Evolutionary conservation across 129 eudicot genomes (phyloP).

Genomic region (Chrysanthemum seticuspe): DNA sequence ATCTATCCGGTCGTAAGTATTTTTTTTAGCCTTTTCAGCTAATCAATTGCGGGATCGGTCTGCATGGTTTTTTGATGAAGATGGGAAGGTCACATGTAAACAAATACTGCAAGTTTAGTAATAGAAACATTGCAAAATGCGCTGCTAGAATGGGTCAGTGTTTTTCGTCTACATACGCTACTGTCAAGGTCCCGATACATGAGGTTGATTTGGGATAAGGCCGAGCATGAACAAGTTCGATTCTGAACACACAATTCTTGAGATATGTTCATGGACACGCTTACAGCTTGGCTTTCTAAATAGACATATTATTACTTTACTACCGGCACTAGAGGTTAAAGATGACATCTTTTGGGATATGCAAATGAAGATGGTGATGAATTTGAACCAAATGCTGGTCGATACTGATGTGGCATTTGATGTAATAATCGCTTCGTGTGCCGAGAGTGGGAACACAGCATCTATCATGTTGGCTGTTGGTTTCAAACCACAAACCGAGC

Average conservation of each 20-base stretch:
- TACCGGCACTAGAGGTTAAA: conserved; percentile 47
- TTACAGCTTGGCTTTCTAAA: conserved; percentile 65
- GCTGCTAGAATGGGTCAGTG: conserved; percentile 83
- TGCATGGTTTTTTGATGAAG: conserved; percentile 81
- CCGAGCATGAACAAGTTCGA: conserved; percentile 67
- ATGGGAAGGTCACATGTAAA: conserved; percentile 19
- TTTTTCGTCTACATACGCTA: conserved; percentile 77
- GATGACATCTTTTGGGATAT: conserved; percentile 59
- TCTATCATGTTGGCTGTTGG: conserved; percentile 76
- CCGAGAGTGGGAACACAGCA: conserved; percentile 59
- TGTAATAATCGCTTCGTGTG: conserved; percentile 53
- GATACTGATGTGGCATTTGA: conserved; percentile 56
- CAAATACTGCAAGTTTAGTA: conserved; percentile 38
- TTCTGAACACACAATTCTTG: conserved; percentile 51
- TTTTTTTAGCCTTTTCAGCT: conserved; percentile 67
- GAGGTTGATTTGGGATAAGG: conserved; percentile 39
- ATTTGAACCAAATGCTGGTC: conserved; percentile 43
- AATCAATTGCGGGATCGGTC: conserved; percentile 72
- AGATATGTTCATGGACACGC: conserved; percentile 71
- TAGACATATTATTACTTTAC: conserved; percentile 57
- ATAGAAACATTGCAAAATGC: conserved; percentile 57
- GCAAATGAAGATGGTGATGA: conserved; percentile 55
- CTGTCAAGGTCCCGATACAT: conserved; percentile 50
- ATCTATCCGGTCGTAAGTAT: conserved; percentile 58
- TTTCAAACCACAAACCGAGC: conserved; percentile 57